Conservation (phyloP, 176 grass and related monocot species). For the Rhynchospora breviuscula region DNA sequence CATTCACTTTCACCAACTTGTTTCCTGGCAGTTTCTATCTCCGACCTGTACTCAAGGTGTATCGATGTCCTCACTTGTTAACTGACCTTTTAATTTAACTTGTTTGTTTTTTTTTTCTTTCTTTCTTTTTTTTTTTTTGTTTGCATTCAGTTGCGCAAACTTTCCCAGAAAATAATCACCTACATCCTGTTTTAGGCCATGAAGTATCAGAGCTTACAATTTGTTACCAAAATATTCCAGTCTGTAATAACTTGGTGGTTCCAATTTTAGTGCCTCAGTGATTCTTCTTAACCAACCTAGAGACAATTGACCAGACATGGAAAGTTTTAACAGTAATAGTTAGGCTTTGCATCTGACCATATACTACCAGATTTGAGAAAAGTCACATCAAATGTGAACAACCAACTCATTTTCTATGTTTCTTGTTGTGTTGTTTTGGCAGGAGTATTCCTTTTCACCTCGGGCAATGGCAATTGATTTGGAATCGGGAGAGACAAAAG, state of each 20-base stretch:
- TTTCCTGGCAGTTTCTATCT: conserved; percentile 97
- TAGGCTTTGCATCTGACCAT: neutral
- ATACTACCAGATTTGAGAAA: conserved; percentile 10
- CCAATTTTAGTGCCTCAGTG: neutral
- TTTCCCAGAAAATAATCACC: neutral
- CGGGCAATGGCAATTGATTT: conserved; percentile 77
- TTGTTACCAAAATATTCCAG: neutral
- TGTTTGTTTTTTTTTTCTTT: too few species aligned
- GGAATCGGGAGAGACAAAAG: conserved; percentile 80
- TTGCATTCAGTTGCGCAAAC: neutral
- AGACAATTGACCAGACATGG: neutral
- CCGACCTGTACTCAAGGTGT: conserved; percentile 82
- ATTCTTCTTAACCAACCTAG: neutral
- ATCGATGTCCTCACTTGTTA: neutral
- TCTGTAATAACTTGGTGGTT: neutral
- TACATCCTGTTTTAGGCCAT: neutral
- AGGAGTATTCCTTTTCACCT: conserved; percentile 97
- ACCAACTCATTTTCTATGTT: neutral
- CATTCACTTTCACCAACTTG: conserved; percentile 77
- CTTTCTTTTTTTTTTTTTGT: too few species aligned
- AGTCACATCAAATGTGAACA: neutral
- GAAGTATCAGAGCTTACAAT: neutral
- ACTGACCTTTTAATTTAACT: neutral
- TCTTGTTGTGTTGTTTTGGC: conserved; percentile 32
- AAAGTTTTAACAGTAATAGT: neutral